Evolutionary conservation across 202 grass and related monocot species (phyloP).

Genomic region (Sporobolus alterniflorus): DNA sequence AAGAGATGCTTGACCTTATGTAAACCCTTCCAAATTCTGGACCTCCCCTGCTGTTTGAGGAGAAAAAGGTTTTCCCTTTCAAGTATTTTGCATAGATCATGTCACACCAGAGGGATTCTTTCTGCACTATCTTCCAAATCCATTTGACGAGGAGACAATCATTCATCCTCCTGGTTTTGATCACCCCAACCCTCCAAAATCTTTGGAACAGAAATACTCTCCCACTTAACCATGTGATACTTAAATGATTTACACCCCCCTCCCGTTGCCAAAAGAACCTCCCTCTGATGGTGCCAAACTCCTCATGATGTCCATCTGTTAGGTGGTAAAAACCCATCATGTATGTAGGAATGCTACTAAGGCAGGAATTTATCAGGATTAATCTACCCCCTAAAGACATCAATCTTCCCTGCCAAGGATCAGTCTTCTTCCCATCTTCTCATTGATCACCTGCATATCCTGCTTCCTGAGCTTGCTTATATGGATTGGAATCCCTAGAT

Average conservation of each 20-base stretch:
- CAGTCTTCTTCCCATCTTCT: no score
- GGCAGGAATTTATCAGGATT: background rate
- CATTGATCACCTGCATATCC: no score
- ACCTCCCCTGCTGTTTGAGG: no score
- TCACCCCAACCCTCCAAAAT: background rate
- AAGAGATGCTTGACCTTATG: no score
- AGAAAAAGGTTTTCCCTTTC: no score
- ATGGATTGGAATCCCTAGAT: no score
- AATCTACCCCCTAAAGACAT: background rate
- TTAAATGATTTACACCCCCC: no score
- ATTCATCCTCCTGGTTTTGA: background rate
- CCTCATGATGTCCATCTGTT: background rate
- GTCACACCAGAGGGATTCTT: background rate
- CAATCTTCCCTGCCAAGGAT: no score
- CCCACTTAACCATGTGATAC: no score
- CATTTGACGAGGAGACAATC: background rate
- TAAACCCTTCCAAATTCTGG: no score
- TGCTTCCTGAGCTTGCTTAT: no score
- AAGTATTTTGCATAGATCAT: background rate
- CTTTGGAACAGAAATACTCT: background rate
- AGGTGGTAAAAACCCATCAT: background rate
- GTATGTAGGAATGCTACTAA: background rate
- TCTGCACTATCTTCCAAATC: background rate
- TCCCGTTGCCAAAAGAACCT: background rate
- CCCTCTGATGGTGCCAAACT: background rate